These are phyloP conservation scores for Gynandropsis gynandra DNA, from an alignment of 345 rosid genomes.

Conservation along the genomic window DNA sequence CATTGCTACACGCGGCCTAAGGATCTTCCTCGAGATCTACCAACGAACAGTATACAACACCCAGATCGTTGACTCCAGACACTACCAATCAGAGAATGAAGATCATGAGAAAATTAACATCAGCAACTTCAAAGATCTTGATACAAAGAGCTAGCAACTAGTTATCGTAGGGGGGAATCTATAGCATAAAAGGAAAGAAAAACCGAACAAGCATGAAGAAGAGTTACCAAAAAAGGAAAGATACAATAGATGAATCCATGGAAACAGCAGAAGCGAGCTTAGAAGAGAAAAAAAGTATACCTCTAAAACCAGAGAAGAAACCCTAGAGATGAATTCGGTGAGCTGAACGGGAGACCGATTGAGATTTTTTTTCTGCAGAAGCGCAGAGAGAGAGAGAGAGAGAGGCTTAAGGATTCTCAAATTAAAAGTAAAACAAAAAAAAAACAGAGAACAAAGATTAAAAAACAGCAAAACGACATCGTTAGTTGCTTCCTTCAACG, in stretches of 20 bases:
- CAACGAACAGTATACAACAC: not conserved
- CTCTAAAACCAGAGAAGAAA: conserved; percentile 23
- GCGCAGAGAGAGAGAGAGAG: conserved; percentile 11
- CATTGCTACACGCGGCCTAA: conserved; percentile 26
- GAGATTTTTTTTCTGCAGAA: conserved; percentile 14
- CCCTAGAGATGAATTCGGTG: conserved; percentile 24
- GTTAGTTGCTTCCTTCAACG: conserved; percentile 31
- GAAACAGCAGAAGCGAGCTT: not conserved
- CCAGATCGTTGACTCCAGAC: not conserved
- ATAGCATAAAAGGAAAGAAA: not conserved
- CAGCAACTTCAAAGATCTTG: conserved; percentile 21
- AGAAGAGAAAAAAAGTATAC: conserved; percentile 17
- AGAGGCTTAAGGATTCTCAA: conserved; percentile 1
- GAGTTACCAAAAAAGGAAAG: not conserved
- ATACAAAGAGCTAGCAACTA: not conserved
- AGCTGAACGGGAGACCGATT: conserved; percentile 13
- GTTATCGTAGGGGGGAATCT: not conserved
- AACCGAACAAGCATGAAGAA: not conserved
- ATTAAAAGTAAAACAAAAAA: conserved; percentile 4
- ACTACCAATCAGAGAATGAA: not conserved
- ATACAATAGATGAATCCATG: not conserved
- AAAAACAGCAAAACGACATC: conserved; percentile 24
- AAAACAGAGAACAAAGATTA: conserved; percentile 16
- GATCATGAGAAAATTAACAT: not conserved
- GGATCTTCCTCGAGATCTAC: conserved; percentile 17